phyloP scores from a whole-genome alignment of 2,329 filamentous ascomycete species.

The Beauveria sp. region DNA sequence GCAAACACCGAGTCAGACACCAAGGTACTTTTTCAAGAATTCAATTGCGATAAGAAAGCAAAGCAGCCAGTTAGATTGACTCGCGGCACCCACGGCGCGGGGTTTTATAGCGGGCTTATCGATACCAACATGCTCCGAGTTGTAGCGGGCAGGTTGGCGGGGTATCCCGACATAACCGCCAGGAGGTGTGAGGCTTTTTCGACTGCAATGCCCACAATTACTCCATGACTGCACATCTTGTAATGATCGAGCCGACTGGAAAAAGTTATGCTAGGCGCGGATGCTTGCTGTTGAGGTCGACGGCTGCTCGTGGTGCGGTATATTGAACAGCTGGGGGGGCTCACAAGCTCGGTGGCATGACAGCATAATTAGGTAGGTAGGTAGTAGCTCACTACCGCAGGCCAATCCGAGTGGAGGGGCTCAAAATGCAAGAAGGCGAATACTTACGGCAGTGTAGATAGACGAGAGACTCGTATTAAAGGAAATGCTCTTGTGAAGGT shows the following conservation, averaged over 20 bases:
- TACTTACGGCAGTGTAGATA: background rate
- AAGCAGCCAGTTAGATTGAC: background rate
- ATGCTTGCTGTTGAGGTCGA: background rate
- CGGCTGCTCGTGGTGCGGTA: background rate
- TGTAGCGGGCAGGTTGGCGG: background rate
- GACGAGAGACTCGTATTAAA: background rate
- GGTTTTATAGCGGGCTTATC: slow-evolving; percentile 9
- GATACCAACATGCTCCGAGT: slow-evolving; percentile 7
- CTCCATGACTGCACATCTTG: background rate
- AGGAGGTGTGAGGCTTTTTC: slow-evolving; percentile 4
- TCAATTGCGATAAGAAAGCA: slow-evolving; percentile 8
- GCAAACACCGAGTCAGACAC: background rate
- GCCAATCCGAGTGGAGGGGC: background rate
- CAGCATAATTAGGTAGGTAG: background rate
- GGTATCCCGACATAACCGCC: background rate
- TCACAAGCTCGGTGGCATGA: background rate
- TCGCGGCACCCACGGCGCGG: slow-evolving; percentile 5
- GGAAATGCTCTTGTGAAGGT: background rate
- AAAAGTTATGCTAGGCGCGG: background rate
- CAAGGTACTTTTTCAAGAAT: slow-evolving; percentile 1
- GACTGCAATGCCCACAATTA: background rate
- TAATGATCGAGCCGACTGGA: background rate
- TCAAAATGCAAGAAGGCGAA: background rate
- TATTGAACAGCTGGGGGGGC: background rate
- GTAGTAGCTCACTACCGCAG: background rate